These are phyloP conservation scores for Paramecium primaurelia DNA, from an alignment of 73 alveolate species.

Conservation along the genomic window DNA sequence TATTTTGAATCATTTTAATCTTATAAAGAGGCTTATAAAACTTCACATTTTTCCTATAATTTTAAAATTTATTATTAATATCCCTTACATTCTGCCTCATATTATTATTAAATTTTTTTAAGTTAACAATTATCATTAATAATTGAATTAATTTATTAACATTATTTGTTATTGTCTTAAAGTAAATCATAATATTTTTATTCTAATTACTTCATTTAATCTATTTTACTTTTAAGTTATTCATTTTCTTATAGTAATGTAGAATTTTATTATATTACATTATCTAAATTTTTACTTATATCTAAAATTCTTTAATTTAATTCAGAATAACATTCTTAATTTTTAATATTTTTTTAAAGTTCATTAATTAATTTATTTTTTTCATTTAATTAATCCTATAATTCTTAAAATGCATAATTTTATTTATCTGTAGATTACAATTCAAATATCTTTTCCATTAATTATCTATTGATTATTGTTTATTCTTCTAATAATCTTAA, in stretches of 20 bases:
- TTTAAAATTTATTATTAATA: neutral
- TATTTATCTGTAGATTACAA: neutral
- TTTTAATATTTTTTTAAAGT: neutral
- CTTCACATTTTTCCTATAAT: slow-evolving; percentile 10
- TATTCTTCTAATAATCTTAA: neutral
- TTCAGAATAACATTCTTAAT: neutral
- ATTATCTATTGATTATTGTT: neutral
- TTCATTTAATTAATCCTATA: neutral
- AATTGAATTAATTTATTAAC: neutral
- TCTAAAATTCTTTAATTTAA: neutral
- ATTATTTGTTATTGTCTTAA: neutral
- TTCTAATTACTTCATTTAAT: neutral
- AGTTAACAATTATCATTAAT: neutral
- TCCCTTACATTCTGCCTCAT: slow-evolving; percentile 24
- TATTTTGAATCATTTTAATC: neutral
- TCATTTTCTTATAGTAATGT: neutral
- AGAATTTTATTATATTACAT: neutral
- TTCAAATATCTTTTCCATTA: slow-evolving; percentile 7
- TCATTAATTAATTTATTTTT: neutral
- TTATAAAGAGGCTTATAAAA: neutral
- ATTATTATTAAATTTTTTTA: neutral
- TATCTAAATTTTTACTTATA: neutral
- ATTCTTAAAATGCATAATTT: neutral
- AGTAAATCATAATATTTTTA: neutral
- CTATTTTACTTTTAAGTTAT: neutral